Evolutionary conservation across 2,329 filamentous ascomycete genomes (phyloP).

Genomic region (Alternaria arborescens): DNA sequence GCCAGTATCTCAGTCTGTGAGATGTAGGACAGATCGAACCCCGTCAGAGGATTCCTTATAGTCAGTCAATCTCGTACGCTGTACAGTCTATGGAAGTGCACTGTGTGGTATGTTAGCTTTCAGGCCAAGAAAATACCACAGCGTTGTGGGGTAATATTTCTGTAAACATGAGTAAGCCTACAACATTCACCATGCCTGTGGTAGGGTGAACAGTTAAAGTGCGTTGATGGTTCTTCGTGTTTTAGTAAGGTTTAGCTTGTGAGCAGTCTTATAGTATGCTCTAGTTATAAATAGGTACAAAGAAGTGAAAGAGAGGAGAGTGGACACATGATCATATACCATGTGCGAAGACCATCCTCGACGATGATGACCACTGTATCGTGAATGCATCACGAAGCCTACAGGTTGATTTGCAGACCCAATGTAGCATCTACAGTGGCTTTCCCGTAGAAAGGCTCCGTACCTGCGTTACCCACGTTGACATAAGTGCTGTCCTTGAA

Average conservation of each 20-base stretch:
- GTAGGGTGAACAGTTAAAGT: background rate
- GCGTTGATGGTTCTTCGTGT: background rate
- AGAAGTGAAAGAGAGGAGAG: background rate
- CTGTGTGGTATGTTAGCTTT: background rate
- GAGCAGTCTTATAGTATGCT: background rate
- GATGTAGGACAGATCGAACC: background rate
- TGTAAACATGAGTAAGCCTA: background rate
- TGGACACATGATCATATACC: background rate
- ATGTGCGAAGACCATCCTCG: background rate
- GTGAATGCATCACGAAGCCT: background rate
- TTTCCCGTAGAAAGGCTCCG: conserved; percentile 33
- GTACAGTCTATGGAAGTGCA: background rate
- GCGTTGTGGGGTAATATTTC: background rate
- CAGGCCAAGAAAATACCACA: background rate
- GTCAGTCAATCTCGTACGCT: background rate
- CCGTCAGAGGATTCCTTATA: background rate
- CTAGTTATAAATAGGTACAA: background rate
- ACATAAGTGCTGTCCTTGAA: conserved; percentile 52
- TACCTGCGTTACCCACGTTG: conserved; percentile 56
- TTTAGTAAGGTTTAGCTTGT: background rate
- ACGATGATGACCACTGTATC: background rate
- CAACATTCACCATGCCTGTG: background rate
- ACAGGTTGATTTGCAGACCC: conserved; percentile 32
- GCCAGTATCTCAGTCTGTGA: background rate
- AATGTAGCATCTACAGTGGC: conserved; percentile 30